Conservation (phyloP, 2,329 filamentous ascomycete species). For the Paraphaeosphaeria minitans region DNA sequence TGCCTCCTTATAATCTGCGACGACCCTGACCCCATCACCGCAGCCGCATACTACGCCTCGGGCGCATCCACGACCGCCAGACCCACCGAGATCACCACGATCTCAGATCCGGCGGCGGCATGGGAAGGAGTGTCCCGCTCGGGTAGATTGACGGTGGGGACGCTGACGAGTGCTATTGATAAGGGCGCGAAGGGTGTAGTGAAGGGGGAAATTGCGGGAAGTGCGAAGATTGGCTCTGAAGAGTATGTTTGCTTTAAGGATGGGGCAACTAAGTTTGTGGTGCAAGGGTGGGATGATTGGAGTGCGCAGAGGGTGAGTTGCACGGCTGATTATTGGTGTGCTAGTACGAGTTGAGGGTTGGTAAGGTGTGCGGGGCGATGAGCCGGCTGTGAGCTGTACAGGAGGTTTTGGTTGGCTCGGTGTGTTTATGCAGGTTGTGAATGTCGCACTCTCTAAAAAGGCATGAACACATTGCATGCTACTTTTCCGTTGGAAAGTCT, state of each 20-base stretch:
- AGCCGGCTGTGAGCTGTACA: neutral
- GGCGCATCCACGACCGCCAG: slow-evolving; percentile 6
- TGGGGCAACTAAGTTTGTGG: slow-evolving; percentile 13
- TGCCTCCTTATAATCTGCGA: slow-evolving; percentile 5
- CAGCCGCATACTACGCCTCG: slow-evolving; percentile 19
- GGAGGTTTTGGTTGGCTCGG: too few species aligned
- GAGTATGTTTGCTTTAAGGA: slow-evolving; percentile 22
- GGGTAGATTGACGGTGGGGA: neutral
- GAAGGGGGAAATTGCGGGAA: slow-evolving; percentile 14
- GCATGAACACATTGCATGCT: too few species aligned
- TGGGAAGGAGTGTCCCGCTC: slow-evolving; percentile 14
- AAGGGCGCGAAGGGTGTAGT: neutral
- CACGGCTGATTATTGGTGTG: slow-evolving; percentile 14
- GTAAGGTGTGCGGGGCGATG: neutral
- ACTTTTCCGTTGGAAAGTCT: too few species aligned
- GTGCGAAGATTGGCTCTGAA: slow-evolving; percentile 13
- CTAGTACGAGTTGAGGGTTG: neutral
- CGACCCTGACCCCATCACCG: slow-evolving; percentile 8
- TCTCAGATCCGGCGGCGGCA: slow-evolving; percentile 10
- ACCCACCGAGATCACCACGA: slow-evolving; percentile 9
- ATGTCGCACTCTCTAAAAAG: too few species aligned
- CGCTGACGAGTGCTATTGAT: neutral
- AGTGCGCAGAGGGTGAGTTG: neutral
- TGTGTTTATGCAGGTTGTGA: too few species aligned
- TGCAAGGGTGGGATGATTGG: neutral